A percentile compares a stretch with the other conserved stretches of the same genome.
Evolutionary conservation across 805 yeast genomes (phyloP).

Genomic region (Starmera amethionina): DNA sequence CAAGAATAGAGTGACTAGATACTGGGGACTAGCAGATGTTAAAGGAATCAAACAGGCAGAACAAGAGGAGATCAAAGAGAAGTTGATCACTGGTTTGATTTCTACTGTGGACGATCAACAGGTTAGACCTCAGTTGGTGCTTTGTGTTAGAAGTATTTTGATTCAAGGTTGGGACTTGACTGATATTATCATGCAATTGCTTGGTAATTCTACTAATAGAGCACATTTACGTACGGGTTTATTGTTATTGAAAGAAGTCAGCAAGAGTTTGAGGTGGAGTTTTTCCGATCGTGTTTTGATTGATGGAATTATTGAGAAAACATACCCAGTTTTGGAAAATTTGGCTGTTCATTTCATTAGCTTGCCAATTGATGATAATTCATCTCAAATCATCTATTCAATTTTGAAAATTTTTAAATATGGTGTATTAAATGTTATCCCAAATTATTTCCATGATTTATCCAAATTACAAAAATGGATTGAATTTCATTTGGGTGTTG

Average conservation of each 20-base stretch:
- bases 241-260: conserved; percentile 43
- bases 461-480: conserved; percentile 47
- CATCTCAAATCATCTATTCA: conserved; percentile 43
- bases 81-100: conserved; percentile 43
- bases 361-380: conserved; percentile 20
- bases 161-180: conserved; percentile 29
- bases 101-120: conserved; percentile 28
- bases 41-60: conserved; percentile 34
- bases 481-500: conserved; percentile 50
- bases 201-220: conserved; percentile 25
- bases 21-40: conserved; percentile 34
- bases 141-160: conserved; percentile 46
- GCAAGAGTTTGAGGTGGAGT: conserved; percentile 47
- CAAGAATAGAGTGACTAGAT: conserved; percentile 48
- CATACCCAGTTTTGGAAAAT: conserved; percentile 46
- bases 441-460: conserved; percentile 34
- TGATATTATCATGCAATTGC: conserved; percentile 23
- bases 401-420: conserved; percentile 60
- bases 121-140: conserved; percentile 46
- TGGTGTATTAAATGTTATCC: conserved; percentile 48
- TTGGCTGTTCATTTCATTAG: conserved; percentile 33
- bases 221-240: conserved; percentile 43
- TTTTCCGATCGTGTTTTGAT: conserved; percentile 38
- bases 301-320: conserved; percentile 35
- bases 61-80: conserved; percentile 43